Base-by-base conservation (phyloP, 75 land plant genomes). In the Sequoia sempervirens region DNA sequence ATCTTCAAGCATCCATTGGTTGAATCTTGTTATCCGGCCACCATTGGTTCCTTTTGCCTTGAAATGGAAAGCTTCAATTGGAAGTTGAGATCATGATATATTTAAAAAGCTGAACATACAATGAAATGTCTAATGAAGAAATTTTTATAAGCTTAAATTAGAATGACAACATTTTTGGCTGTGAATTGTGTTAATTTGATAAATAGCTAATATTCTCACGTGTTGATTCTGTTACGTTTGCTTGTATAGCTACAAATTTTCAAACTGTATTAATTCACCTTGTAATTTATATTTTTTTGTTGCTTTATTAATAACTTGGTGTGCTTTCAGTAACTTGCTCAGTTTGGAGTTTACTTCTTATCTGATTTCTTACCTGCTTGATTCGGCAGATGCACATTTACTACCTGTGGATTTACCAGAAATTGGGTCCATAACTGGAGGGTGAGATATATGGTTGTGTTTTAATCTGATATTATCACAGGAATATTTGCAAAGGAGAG, bases 391-490 rank as follows among this genome's bases (percentile, higher is more conserved):
- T 87, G 97, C 94, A 68, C 99, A 96, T 50, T 85, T 95, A 36
- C 84, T 96, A 58, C 97, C 97, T 7, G 88, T 96, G 66, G 99
- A 95, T 5, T 90, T 96, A 82, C 92, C 99, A 47, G 97, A 95
- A 76, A 87, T 96, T 45, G 83, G 85, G 50, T 83, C 94, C 50
- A 89, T 92, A 50, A 90, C 94, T 37, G 94, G 90, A 84, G 92
- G 96, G 97, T 95, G 83, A 69, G 84, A 68, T 74, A 23, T 28
- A 40, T 26, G 30, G 10, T 9, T 45, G 28, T 78, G 28, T 45
- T 78, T 45, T n/a, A 78, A 8, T 78, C 73, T 70, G 40, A n/a
- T 45, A 12, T 78, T 78, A 23, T 43, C n/a, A 3, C 13, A 45
- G 47, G 41, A 78, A 4, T 45, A 20, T 38, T 78, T 78, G 46